phyloP scores from a whole-genome alignment of 208 protist species.

The Leishmania lainsoni region DNA sequence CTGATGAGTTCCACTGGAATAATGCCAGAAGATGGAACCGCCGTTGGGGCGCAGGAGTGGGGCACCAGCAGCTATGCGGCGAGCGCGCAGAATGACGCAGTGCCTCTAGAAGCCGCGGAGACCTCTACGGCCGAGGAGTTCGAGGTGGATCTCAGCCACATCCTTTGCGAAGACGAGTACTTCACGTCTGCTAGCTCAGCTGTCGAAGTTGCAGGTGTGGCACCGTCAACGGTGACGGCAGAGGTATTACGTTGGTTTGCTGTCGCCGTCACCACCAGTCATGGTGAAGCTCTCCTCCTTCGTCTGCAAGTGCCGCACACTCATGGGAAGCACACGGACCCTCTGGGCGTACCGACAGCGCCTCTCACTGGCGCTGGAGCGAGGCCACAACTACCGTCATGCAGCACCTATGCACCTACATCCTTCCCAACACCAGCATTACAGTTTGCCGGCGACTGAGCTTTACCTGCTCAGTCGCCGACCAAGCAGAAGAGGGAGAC shows the following conservation, averaged over 20 bases:
- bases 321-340: neutral
- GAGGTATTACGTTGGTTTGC: slow-evolving; percentile 1
- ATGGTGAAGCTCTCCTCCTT: slow-evolving; percentile 24
- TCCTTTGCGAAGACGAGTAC: slow-evolving; percentile 30
- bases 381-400: neutral
- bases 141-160: slow-evolving; percentile 8
- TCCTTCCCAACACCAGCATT: neutral
- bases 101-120: neutral
- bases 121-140: neutral
- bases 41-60: neutral
- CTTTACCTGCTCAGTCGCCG: neutral
- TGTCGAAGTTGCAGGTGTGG: neutral
- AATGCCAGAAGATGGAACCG: slow-evolving; percentile 8
- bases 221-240: neutral
- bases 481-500: neutral
- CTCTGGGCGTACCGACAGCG: neutral
- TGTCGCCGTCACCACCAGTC: slow-evolving; percentile 24
- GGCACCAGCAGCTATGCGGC: neutral
- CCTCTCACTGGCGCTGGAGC: neutral
- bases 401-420: neutral
- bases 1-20: neutral
- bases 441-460: slow-evolving; percentile 1
- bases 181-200: slow-evolving; percentile 28
- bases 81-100: neutral
- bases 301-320: slow-evolving; percentile 12